Evolutionary conservation across 2,329 filamentous ascomycete species (phyloP), one percentile per base, ranked within the genome.

Genomic region (Mariannaea elegans): DNA sequence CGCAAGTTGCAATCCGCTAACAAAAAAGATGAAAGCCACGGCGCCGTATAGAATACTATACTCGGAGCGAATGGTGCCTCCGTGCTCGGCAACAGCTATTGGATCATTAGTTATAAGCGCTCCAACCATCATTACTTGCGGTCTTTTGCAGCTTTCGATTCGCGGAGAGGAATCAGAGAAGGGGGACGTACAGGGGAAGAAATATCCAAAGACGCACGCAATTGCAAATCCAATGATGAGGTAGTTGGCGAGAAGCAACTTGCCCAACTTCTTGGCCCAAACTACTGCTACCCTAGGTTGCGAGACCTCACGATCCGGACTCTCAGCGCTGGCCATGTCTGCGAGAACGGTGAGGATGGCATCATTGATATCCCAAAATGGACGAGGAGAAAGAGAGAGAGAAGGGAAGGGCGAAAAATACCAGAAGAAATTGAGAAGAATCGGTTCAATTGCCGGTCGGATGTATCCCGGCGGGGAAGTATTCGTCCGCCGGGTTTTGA

Each of bases 1-100:
- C 7, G 88, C 82, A 16, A 92, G 84, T 50, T 90, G 90, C 66
- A 91, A 82, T 3, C 90, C 90, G 55, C 88, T 91, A 65, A 91
- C 82, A 56, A 92, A 79, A 73, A 92, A 92, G 67, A 92, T 90
- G 67, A 91, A 75, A 16, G 83, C 86, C 27, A 92, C 87, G 18
- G 84, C 87, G 29, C 89, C 87, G 71, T 92, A 92, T 27, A 91
- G 81, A 53, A 91, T 84, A 77, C 69, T 86, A 78, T 77, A 84
- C 75, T 78, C 85, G 67, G 75, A 88, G 75, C 74, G 84, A 74
- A 81, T 82, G 44, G 75, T 70, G 7, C 82, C 81, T 32, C 81
- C 81, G 48, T 78, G 77, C 16, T 78, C 77, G 39, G 82, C 82
- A 56, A 85, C 79, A 46, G 80, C 80, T 81, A n/a, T 7, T 19